These are phyloP conservation scores for Solanum habrochaites DNA, from an alignment of 257 asterid genomes.

Conservation along the genomic window DNA sequence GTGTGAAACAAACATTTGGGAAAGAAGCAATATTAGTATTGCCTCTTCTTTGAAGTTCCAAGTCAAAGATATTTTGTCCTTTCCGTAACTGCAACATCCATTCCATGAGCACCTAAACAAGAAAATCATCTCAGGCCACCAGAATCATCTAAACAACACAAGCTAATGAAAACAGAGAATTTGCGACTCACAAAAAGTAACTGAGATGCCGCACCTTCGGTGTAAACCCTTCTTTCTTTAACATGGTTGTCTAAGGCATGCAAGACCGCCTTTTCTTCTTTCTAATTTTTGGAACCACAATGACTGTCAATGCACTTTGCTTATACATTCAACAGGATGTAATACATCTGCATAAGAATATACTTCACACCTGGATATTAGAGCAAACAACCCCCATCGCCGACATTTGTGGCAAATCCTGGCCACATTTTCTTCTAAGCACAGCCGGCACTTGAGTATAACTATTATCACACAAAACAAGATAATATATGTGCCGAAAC, in stretches of 20 bases:
- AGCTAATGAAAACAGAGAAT: background rate
- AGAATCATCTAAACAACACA: background rate
- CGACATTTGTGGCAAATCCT: slow-evolving; percentile 98
- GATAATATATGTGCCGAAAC: background rate
- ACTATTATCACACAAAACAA: background rate
- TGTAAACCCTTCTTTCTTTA: slow-evolving; percentile 91
- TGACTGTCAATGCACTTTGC: background rate
- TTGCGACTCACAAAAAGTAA: background rate
- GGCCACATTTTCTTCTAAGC: slow-evolving; percentile 90
- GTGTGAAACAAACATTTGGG: background rate
- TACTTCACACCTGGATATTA: slow-evolving; percentile 65
- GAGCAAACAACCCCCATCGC: slow-evolving; percentile 99
- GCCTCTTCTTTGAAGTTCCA: slow-evolving; percentile 99
- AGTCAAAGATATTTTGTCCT: slow-evolving; percentile 62
- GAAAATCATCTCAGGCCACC: background rate
- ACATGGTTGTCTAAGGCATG: slow-evolving; percentile 87
- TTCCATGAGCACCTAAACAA: slow-evolving; percentile 77
- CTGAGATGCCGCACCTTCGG: slow-evolving; percentile 47
- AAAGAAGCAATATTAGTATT: background rate
- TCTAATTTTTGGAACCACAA: slow-evolving; percentile 5
- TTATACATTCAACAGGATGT: background rate
- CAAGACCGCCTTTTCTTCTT: slow-evolving; percentile 99
- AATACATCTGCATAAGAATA: background rate
- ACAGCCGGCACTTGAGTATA: slow-evolving; percentile 42
- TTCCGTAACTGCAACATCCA: slow-evolving; percentile 95